Evolutionary conservation across 1,284 basidiomycete species (phyloP).

Genomic region (Ustilago sp.): DNA sequence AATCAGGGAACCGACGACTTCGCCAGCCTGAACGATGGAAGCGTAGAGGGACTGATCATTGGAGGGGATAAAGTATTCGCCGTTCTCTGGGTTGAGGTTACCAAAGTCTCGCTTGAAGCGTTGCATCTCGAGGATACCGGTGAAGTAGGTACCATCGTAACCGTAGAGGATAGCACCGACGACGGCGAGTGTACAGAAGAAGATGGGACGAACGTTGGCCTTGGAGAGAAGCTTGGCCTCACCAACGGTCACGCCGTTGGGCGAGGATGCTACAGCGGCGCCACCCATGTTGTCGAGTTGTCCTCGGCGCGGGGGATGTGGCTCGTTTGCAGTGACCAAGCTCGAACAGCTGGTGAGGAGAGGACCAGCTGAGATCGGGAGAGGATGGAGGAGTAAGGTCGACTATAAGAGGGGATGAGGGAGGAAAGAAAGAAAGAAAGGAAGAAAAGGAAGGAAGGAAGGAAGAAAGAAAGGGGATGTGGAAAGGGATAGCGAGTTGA

Average conservation of each 20-base stretch:
- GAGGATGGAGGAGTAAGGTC: too few relatives aligned
- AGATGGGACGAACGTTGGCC: slow-evolving; percentile 64
- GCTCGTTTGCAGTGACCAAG: neutral
- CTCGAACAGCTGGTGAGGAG: neutral
- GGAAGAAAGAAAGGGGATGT: neutral
- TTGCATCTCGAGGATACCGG: slow-evolving; percentile 69
- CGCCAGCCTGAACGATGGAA: slow-evolving; percentile 72
- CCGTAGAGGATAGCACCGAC: slow-evolving; percentile 70
- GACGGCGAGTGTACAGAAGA: slow-evolving; percentile 67
- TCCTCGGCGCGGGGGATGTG: neutral
- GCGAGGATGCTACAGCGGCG: slow-evolving; percentile 24
- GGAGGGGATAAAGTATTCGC: slow-evolving; percentile 56
- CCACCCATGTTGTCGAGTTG: slow-evolving; percentile 29
- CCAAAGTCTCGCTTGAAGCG: slow-evolving; percentile 64
- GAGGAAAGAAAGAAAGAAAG: neutral
- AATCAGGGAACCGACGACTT: slow-evolving; percentile 70
- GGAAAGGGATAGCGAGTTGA: neutral
- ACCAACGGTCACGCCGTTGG: slow-evolving; percentile 45
- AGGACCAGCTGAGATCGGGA: neutral
- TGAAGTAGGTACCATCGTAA: slow-evolving; percentile 65
- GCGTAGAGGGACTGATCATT: slow-evolving; percentile 64
- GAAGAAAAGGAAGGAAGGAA: neutral
- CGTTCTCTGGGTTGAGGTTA: slow-evolving; percentile 41
- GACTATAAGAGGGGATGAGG: neutral
- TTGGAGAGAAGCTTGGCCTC: slow-evolving; percentile 61